These are phyloP conservation scores for Echinochloa phyllopogon DNA, from an alignment of 176 grass and related monocot species.

Conservation along the genomic window DNA sequence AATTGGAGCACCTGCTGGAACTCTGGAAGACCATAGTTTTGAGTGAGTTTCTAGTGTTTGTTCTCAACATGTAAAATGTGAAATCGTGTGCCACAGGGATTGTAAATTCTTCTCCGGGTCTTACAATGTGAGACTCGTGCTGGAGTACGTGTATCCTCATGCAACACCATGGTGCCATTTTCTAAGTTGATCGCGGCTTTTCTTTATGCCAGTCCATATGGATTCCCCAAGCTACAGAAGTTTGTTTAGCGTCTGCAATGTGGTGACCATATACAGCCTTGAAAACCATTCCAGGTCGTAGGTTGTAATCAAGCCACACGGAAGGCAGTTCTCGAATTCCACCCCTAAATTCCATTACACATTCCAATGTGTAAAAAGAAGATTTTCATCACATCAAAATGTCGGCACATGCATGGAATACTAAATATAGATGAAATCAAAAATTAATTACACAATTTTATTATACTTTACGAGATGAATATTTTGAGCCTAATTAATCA, in stretches of 20 bases:
- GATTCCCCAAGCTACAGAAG: neutral
- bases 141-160: neutral
- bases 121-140: neutral
- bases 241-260: neutral
- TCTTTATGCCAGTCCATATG: neutral
- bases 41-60: neutral
- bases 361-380: too few species aligned
- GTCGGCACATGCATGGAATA: too few species aligned
- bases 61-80: neutral
- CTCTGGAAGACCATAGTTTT: conserved; percentile 2
- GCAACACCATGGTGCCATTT: neutral
- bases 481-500: too few species aligned
- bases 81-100: neutral
- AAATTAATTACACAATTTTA: too few species aligned
- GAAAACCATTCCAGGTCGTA: neutral
- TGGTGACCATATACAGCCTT: neutral
- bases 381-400: too few species aligned
- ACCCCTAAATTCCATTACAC: too few species aligned
- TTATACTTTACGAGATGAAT: too few species aligned
- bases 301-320: neutral
- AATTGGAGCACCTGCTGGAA: neutral
- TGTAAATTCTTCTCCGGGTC: neutral
- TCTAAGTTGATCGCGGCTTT: neutral
- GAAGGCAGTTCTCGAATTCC: too few species aligned
- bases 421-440: too few species aligned